These are phyloP conservation scores for Schizothecium vesticola DNA, from an alignment of 495 filamentous ascomycete species.

Conservation along the genomic window DNA sequence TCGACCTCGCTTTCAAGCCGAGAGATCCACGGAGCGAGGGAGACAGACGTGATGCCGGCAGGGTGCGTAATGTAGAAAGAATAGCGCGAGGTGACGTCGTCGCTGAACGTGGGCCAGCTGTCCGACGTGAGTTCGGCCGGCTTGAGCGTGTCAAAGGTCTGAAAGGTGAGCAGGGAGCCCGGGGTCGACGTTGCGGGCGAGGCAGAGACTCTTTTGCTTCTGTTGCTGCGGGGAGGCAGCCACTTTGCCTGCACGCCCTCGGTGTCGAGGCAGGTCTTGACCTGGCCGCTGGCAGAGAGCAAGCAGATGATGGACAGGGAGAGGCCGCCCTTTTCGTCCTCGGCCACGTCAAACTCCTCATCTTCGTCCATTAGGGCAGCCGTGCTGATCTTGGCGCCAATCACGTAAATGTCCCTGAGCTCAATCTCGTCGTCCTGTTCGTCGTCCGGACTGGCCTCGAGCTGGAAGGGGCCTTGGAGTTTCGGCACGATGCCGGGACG, in stretches of 20 bases:
- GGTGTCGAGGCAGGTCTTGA: slow-evolving; percentile 74
- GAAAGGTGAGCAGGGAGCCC: slow-evolving; percentile 45
- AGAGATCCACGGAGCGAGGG: slow-evolving; percentile 67
- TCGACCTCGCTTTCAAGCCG: slow-evolving; percentile 71
- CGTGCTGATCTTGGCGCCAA: slow-evolving; percentile 49
- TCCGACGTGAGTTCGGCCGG: slow-evolving; percentile 44
- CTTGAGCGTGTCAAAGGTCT: slow-evolving; percentile 57
- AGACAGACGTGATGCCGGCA: slow-evolving; percentile 64
- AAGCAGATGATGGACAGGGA: slow-evolving; percentile 72
- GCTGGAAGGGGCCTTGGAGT: slow-evolving; percentile 79
- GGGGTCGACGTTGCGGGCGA: slow-evolving; percentile 18
- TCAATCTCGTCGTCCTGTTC: slow-evolving; percentile 63
- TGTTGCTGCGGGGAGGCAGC: slow-evolving; percentile 58
- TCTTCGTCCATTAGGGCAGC: slow-evolving; percentile 60
- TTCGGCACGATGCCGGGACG: slow-evolving; percentile 68
- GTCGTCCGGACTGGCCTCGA: slow-evolving; percentile 58
- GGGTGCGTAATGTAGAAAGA: slow-evolving; percentile 72
- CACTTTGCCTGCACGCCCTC: slow-evolving; percentile 80
- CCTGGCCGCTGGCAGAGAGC: slow-evolving; percentile 62
- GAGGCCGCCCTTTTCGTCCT: slow-evolving; percentile 56
- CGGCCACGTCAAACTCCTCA: slow-evolving; percentile 48
- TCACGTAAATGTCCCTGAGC: slow-evolving; percentile 50
- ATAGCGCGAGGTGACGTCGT: slow-evolving; percentile 67
- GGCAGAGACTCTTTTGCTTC: slow-evolving; percentile 30
- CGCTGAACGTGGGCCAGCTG: slow-evolving; percentile 68